Conservation (phyloP, 2,329 filamentous ascomycete genomes). For the Penicillium vulpinum region DNA sequence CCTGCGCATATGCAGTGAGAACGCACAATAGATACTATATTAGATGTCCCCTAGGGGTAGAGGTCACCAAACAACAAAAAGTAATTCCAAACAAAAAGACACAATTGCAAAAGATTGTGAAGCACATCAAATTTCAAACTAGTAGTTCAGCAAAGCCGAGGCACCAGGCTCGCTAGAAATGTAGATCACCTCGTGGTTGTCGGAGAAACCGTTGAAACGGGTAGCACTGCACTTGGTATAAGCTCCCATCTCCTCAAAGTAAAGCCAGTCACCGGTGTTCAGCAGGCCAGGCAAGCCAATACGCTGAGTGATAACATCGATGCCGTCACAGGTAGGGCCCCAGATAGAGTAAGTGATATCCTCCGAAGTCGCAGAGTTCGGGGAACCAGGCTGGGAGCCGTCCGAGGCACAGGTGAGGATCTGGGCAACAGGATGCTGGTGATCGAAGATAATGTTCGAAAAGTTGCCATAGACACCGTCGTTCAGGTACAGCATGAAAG, state of each 20-base stretch:
- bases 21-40: slow-evolving; percentile 12
- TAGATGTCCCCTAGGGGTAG: background rate
- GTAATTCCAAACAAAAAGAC: slow-evolving; percentile 2
- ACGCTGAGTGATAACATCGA: slow-evolving; percentile 86
- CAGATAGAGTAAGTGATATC: slow-evolving; percentile 89
- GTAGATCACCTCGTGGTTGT: slow-evolving; percentile 90
- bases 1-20: slow-evolving; percentile 8
- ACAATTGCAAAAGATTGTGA: slow-evolving; percentile 8
- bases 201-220: slow-evolving; percentile 94
- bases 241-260: slow-evolving; percentile 98
- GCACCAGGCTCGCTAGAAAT: slow-evolving; percentile 92
- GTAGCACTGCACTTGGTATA: slow-evolving; percentile 99
- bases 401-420: slow-evolving; percentile 67
- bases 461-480: slow-evolving; percentile 99
- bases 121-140: slow-evolving; percentile 10
- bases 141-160: slow-evolving; percentile 64
- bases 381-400: slow-evolving; percentile 59
- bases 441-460: slow-evolving; percentile 98
- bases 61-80: slow-evolving; percentile 1
- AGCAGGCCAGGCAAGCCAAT: slow-evolving; percentile 74
- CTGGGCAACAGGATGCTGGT: slow-evolving; percentile 85
- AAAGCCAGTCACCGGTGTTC: slow-evolving; percentile 95
- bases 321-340: slow-evolving; percentile 97
- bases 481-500: slow-evolving; percentile 97
- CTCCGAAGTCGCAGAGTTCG: slow-evolving; percentile 40